Evolutionary conservation across 805 yeast species (phyloP).

Genomic region (Ogataea salicorniae): DNA sequence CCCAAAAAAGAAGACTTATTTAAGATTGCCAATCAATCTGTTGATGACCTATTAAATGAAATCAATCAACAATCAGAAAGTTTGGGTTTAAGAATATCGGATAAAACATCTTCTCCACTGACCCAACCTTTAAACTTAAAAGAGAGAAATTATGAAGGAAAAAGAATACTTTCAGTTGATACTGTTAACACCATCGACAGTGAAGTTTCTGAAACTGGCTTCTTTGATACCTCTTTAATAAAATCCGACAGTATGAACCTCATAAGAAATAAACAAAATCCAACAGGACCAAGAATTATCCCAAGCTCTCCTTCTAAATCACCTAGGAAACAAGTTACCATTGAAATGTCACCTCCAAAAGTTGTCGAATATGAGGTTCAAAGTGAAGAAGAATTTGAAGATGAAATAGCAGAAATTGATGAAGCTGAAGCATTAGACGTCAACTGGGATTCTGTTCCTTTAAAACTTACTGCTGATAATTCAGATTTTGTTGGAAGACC

Average conservation of each 20-base stretch:
- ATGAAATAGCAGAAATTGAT: slow-evolving; percentile 7
- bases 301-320: slow-evolving; percentile 19
- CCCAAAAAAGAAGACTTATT: slow-evolving; percentile 18
- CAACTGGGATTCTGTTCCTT: slow-evolving; percentile 26
- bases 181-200: neutral
- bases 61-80: slow-evolving; percentile 16
- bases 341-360: slow-evolving; percentile 36
- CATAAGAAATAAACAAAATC: slow-evolving; percentile 16
- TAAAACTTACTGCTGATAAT: slow-evolving; percentile 5
- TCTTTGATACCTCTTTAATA: slow-evolving; percentile 10
- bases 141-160: slow-evolving; percentile 1
- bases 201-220: neutral
- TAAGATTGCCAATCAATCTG: slow-evolving; percentile 31
- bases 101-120: slow-evolving; percentile 10
- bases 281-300: slow-evolving; percentile 27
- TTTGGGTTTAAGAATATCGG: slow-evolving; percentile 8
- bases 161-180: neutral
- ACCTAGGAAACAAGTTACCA: slow-evolving; percentile 34
- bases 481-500: slow-evolving; percentile 23
- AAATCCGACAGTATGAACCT: slow-evolving; percentile 19
- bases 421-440: slow-evolving; percentile 16
- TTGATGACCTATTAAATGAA: slow-evolving; percentile 34
- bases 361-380: slow-evolving; percentile 30
- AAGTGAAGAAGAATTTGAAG: slow-evolving; percentile 14
- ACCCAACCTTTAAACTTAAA: slow-evolving; percentile 19